A percentile compares a stretch with the other conserved stretches of the same genome.
Conservation (phyloP, 1,284 basidiomycete genomes). For the Papiliotrema terrestris region DNA sequence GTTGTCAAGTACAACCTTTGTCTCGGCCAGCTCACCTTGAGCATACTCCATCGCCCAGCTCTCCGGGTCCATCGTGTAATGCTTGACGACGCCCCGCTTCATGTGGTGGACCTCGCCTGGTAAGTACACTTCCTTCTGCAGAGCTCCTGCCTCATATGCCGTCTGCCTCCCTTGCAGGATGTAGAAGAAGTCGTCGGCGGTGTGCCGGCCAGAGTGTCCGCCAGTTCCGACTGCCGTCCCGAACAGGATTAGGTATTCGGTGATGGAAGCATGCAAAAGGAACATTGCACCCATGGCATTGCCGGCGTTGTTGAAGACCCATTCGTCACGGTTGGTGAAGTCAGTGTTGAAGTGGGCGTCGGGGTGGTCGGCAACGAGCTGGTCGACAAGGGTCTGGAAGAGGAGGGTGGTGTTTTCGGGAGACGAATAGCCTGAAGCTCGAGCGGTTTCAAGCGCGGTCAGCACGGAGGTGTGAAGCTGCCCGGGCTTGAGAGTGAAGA, state of each 20-base stretch:
- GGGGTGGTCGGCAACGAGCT: constrained; percentile 67
- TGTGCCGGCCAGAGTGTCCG: constrained; percentile 90
- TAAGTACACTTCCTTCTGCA: constrained; percentile 78
- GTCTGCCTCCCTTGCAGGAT: constrained; percentile 90
- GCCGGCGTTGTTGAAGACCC: constrained; percentile 97
- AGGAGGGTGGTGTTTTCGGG: constrained; percentile 60
- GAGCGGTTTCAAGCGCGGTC: constrained; percentile 62
- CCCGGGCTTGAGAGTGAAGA: constrained; percentile 69
- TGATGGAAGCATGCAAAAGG: constrained; percentile 89
- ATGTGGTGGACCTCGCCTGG: constrained; percentile 82
- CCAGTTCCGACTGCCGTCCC: constrained; percentile 95
- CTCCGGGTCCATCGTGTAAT: constrained; percentile 95
- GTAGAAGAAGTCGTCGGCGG: constrained; percentile 91
- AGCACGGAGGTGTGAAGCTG: constrained; percentile 65
- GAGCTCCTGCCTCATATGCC: constrained; percentile 75
- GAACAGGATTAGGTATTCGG: constrained; percentile 79
- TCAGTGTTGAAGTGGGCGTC: constrained; percentile 62
- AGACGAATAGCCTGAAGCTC: constrained; percentile 10
- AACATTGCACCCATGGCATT: constrained; percentile 98
- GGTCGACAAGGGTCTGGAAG: constrained; percentile 60
- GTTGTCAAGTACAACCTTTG: background rate
- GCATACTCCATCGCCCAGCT: constrained; percentile 96
- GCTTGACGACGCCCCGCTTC: constrained; percentile 77
- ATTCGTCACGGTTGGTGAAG: constrained; percentile 60
- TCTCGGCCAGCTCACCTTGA: constrained; percentile 58